Base-by-base conservation (phyloP, 2,329 filamentous ascomycete species). In the Ophiocordyceps camponoti-floridani region DNA sequence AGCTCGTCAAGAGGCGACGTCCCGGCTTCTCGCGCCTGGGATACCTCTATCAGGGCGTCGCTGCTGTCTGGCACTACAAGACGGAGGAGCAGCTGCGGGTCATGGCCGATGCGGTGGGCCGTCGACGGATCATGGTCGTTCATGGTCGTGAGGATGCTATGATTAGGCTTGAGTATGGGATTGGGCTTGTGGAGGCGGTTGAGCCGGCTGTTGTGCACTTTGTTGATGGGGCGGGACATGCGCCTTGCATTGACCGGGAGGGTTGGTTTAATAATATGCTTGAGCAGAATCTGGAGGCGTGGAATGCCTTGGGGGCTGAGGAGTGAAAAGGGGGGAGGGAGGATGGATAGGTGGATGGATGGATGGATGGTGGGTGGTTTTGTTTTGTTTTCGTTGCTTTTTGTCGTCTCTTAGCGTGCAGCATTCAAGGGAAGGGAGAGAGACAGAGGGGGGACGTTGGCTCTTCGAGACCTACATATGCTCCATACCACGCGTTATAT, bases 61-160 rank as follows among this genome's bases (percentile, higher is more conserved):
- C 86, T 1, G 84, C 81, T 0, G 82, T 77, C 1, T 84, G 84
- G 73, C 87, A 94, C 60, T 65, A 75, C 60, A 94, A 94, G 67
- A 76, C 70, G 12, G 59, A 72, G 0, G 70, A 64, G 47, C 80
- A 93, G 61, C 61, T 94, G 41, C 53, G 49, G 4, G 64, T 70
- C 48, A 67, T 94, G 49, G 82, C 72, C 0, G 77, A 86, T 51
- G 62, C 59, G 27, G 72, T 94, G 1, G 84, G 84, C 0, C 69
- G 83, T 44, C 73, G 81, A 50, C 66, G 85, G 30, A 88, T 94
- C 50, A 60, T 84, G 52, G 74, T 94, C 5, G 60, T 89, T 51
- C 86, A 94, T 60, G 87, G 87, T 8, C 79, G 72, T 1, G 62
- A 62, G 10, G 87, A 94, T 60, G 67, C 68, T n/a, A 87, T 94